phyloP scores from a whole-genome alignment of 768 basidiomycete genomes.

The Collybia nuda region DNA sequence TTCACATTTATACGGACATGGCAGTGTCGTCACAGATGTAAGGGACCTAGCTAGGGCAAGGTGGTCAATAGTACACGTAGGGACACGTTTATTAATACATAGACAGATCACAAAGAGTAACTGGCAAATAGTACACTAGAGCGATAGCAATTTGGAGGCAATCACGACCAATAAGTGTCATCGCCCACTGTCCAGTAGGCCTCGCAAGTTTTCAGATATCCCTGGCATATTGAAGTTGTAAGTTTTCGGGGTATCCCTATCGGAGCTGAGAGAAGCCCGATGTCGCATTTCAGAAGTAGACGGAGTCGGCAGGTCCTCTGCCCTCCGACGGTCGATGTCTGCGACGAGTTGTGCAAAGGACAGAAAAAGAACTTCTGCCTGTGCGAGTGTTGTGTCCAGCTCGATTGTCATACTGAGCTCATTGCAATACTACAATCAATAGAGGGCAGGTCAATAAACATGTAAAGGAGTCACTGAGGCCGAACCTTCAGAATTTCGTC shows the following conservation, averaged over 20 bases:
- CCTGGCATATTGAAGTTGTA: slow-evolving; percentile 38
- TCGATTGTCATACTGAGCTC: slow-evolving; percentile 97
- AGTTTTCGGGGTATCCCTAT: slow-evolving; percentile 8
- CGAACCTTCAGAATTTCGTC: slow-evolving; percentile 76
- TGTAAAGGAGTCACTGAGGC: neutral
- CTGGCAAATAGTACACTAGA: too few species aligned
- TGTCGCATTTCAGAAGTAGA: slow-evolving; percentile 27
- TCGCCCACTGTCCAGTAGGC: slow-evolving; percentile 51
- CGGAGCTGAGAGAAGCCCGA: slow-evolving; percentile 8
- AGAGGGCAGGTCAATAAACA: slow-evolving; percentile 2
- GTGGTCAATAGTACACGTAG: too few species aligned
- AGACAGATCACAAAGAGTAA: too few species aligned
- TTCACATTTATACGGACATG: too few species aligned
- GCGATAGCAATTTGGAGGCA: too few species aligned
- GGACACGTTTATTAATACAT: too few species aligned
- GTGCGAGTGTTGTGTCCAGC: slow-evolving; percentile 90
- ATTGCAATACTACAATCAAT: slow-evolving; percentile 71
- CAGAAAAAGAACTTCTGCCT: slow-evolving; percentile 95
- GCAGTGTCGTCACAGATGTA: too few species aligned
- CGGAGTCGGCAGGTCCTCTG: slow-evolving; percentile 50
- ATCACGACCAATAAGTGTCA: neutral
- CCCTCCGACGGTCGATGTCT: slow-evolving; percentile 81
- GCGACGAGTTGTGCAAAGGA: slow-evolving; percentile 88
- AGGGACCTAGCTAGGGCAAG: too few species aligned
- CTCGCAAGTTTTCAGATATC: slow-evolving; percentile 63